Evolutionary conservation across 2,329 filamentous ascomycete species (phyloP).

Genomic region (Botrytis sinoallii): DNA sequence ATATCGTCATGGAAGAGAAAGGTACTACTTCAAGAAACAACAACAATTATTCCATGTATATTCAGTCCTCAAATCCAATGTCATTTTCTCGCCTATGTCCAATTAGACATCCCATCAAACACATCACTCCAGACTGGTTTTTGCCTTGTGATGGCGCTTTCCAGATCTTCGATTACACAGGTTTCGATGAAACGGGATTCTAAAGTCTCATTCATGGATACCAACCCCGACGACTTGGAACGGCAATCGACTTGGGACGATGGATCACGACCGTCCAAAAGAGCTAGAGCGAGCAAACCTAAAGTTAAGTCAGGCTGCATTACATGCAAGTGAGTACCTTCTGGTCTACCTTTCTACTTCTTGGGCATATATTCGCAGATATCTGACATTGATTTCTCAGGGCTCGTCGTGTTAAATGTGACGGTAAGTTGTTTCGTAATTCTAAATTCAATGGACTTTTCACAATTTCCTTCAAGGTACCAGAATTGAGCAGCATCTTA

Average conservation of each 20-base stretch:
- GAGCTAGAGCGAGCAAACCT: constrained; percentile 33
- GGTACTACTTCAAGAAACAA: not conserved
- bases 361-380: not conserved
- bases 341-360: not conserved
- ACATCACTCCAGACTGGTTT: not conserved
- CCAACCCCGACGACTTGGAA: not conserved
- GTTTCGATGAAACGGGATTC: not conserved
- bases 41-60: not conserved
- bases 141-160: constrained; percentile 2
- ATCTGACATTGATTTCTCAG: not conserved
- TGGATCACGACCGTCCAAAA: constrained; percentile 27
- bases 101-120: not conserved
- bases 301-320: constrained; percentile 65
- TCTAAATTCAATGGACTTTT: not conserved
- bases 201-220: not conserved
- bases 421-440: constrained; percentile 36
- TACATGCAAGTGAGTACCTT: constrained; percentile 58
- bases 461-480: not conserved
- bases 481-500: not conserved
- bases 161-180: not conserved
- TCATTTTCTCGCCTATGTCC: not conserved
- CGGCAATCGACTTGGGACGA: constrained; percentile 25
- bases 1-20: not conserved
- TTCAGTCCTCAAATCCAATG: not conserved
- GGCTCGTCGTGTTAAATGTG: constrained; percentile 61